phyloP scores from a whole-genome alignment of 2,329 filamentous ascomycete species.

The Ophiostoma fasciatum region DNA sequence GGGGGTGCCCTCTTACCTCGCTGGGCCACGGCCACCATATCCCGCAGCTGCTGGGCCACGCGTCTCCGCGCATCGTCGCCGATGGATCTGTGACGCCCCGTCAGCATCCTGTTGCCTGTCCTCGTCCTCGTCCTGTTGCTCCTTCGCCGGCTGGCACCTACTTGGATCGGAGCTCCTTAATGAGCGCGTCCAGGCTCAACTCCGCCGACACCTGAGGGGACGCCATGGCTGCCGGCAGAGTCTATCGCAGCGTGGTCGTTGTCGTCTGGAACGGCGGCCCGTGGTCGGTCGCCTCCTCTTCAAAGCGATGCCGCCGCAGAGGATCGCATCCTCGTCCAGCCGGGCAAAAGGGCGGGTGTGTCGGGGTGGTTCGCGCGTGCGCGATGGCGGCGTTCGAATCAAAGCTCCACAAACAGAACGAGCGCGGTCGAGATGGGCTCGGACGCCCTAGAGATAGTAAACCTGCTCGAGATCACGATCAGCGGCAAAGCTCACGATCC shows the following conservation, averaged over 20 bases:
- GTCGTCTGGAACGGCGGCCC: background rate
- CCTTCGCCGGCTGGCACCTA: conserved; percentile 14
- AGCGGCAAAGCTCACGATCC: too few relatives aligned
- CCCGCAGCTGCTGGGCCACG: conserved; percentile 37
- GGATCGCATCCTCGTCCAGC: conserved; percentile 10
- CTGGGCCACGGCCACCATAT: conserved; percentile 39
- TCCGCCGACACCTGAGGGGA: conserved; percentile 26
- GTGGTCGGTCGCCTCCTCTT: conserved; percentile 8
- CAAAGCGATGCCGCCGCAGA: conserved; percentile 9
- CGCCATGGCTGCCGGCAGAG: conserved; percentile 12
- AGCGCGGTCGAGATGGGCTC: too few relatives aligned
- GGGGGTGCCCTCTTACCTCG: conserved; percentile 29
- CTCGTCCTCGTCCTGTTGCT: background rate
- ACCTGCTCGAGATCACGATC: too few relatives aligned
- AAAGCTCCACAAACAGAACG: too few relatives aligned
- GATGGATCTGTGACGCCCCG: conserved; percentile 14
- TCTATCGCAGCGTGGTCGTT: background rate
- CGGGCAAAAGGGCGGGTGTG: too few relatives aligned
- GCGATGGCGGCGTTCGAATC: too few relatives aligned
- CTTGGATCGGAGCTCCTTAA: conserved; percentile 41
- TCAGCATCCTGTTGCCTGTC: background rate
- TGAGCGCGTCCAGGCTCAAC: conserved; percentile 38
- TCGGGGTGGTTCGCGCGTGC: too few relatives aligned
- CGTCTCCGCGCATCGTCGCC: conserved; percentile 35
- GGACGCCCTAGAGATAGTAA: too few relatives aligned